Base-by-base conservation (phyloP, 441 rosid species). In the Syzygium malaccense region DNA sequence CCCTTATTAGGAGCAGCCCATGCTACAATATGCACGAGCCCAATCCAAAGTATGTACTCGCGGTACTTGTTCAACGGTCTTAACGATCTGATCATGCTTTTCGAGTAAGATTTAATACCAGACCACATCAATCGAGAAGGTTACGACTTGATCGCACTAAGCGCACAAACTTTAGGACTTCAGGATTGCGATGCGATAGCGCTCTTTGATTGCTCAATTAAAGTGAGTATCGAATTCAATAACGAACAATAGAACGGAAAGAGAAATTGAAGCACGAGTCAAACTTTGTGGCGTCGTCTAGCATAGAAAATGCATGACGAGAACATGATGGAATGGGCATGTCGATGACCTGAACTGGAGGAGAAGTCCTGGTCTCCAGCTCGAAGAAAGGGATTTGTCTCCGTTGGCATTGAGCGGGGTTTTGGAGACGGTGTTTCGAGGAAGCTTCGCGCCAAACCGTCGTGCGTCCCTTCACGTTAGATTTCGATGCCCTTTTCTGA, bases 141-240 rank as follows among this genome's bases (percentile, higher is more conserved):
- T 60, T 60, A 60, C n/a, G n/a, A 60, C 6, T 60, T 60, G 13
- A 28, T 28, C 33, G 8, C 33, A 60, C n/a, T 0, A 60, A 28
- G 32, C 18, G 14, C 33, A 28, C 0, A 17, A 14, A 28, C 13
- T 60, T 13, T 14, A 60, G 68, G 68, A 0, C 68, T 60, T 45
- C 1, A 1, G 9, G 9, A 45, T 0, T 45, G 48, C 9, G 9
- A 60, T 28, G 68, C 15, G n/a, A 25, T 14, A 28, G 0, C 33
- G n/a, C 68, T 28, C n/a, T 60, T 14, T 45, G 7, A 45, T 45
- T 45, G 48, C 48, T 32, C 68, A n/a, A n/a, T 62, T 62, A 14
- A 30, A 62, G 68, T 5, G 14, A n/a, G 19, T 3, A 62, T 62
- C 10, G 19, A 62, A 62, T 62, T 62, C 68, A n/a, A 14, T 62